A percentile compares a stretch with the other conserved stretches of the same genome.
phyloP scores from a whole-genome alignment of 768 basidiomycete genomes.

The Calocybe cyanea region DNA sequence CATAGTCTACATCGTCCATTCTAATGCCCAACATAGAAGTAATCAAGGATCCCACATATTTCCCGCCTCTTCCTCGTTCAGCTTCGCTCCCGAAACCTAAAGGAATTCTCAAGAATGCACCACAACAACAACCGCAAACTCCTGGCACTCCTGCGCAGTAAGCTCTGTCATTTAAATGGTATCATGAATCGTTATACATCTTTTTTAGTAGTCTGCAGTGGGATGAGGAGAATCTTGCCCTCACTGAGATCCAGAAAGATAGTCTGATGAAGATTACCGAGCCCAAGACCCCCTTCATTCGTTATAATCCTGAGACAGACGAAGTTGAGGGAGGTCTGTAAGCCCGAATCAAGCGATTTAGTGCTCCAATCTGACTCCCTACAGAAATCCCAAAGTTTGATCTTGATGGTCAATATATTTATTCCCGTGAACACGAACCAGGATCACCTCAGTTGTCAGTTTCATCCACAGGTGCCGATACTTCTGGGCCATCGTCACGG shows the following conservation, averaged over 20 bases:
- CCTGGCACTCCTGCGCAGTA: slow-evolving; percentile 48
- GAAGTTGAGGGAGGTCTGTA: slow-evolving; percentile 74
- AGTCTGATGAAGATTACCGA: slow-evolving; percentile 98
- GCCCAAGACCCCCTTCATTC: slow-evolving; percentile 94
- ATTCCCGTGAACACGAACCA: slow-evolving; percentile 23
- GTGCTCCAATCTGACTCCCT: neutral
- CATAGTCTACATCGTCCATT: neutral
- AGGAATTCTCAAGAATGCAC: slow-evolving; percentile 85
- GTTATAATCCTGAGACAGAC: slow-evolving; percentile 87
- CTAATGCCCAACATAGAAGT: slow-evolving; percentile 20
- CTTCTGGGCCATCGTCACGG: slow-evolving; percentile 68
- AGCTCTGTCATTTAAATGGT: slow-evolving; percentile 1
- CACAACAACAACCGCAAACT: slow-evolving; percentile 27
- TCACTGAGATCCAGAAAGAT: slow-evolving; percentile 93
- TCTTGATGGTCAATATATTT: slow-evolving; percentile 43
- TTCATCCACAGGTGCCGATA: slow-evolving; percentile 59
- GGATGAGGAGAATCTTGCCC: slow-evolving; percentile 92
- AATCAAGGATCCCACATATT: slow-evolving; percentile 37
- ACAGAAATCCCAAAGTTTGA: slow-evolving; percentile 83
- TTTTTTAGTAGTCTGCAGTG: slow-evolving; percentile 71
- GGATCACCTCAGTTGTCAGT: slow-evolving; percentile 36
- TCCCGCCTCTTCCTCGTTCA: slow-evolving; percentile 55
- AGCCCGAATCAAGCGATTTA: slow-evolving; percentile 5
- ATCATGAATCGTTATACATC: slow-evolving; percentile 9
- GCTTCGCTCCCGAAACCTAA: slow-evolving; percentile 73